Percentiles rank a stretch among this genome's conserved stretches.
These are phyloP conservation scores for Aspergillus steynii DNA, from an alignment of 495 filamentous ascomycete species.

Conservation along the genomic window DNA sequence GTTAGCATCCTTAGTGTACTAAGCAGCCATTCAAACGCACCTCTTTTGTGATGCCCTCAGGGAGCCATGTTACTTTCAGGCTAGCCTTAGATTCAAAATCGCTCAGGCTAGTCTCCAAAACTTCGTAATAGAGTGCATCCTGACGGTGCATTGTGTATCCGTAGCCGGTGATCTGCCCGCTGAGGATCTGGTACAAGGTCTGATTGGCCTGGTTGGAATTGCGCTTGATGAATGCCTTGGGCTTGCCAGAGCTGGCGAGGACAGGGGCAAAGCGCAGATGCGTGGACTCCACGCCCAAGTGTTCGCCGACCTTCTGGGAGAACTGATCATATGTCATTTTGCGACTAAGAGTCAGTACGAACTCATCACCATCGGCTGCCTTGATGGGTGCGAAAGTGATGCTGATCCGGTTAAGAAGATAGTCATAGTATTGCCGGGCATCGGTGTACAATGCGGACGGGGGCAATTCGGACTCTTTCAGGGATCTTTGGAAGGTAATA, in stretches of 20 bases:
- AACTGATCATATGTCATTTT: constrained; percentile 92
- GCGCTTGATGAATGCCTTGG: constrained; percentile 75
- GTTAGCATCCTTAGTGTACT: background rate
- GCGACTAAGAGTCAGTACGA: constrained; percentile 73
- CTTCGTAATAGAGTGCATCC: constrained; percentile 85
- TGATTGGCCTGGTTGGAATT: constrained; percentile 58
- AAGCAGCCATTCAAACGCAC: constrained; percentile 43
- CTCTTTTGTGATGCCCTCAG: constrained; percentile 89
- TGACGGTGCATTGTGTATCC: constrained; percentile 64
- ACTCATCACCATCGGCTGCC: constrained; percentile 51
- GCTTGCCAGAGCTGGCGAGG: constrained; percentile 67
- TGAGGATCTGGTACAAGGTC: constrained; percentile 71
- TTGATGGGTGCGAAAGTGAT: constrained; percentile 54
- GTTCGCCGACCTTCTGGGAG: constrained; percentile 80
- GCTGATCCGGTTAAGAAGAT: constrained; percentile 77
- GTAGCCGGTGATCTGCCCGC: constrained; percentile 62
- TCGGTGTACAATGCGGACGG: constrained; percentile 55
- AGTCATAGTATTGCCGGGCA: constrained; percentile 86
- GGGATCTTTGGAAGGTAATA: constrained; percentile 79
- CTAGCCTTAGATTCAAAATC: constrained; percentile 89
- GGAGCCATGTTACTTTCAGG: constrained; percentile 78
- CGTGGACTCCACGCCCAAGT: constrained; percentile 73
- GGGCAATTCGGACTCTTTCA: constrained; percentile 61
- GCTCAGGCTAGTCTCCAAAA: constrained; percentile 88
- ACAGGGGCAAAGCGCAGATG: constrained; percentile 90